Evolutionary conservation across 148 eudicot genomes (phyloP).

Genomic region (Vaccinium myrtillus): DNA sequence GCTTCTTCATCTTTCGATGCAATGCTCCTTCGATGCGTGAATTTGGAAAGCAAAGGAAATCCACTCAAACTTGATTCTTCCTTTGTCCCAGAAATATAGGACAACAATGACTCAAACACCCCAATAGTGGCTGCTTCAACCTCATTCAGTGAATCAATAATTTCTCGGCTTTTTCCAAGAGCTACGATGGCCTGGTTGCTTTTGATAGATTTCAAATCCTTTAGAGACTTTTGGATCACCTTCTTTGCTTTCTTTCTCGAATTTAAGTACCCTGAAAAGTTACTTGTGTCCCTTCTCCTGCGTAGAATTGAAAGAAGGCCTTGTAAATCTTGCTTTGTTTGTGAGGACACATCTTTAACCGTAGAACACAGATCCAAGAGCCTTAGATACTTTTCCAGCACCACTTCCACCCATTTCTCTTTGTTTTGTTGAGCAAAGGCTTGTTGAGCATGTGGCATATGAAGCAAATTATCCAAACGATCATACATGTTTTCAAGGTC

Average conservation of each 20-base stretch:
- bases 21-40: neutral
- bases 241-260: conserved; percentile 37
- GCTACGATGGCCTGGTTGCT: neutral
- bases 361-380: conserved; percentile 47
- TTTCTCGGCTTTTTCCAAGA: neutral
- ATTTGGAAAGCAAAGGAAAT: conserved; percentile 1
- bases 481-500: conserved; percentile 12
- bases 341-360: conserved; percentile 33
- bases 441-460: conserved; percentile 20
- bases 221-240: conserved; percentile 31
- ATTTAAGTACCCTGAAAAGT: conserved; percentile 22
- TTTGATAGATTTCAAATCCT: conserved; percentile 25
- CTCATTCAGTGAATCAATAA: conserved; percentile 10
- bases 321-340: conserved; percentile 40
- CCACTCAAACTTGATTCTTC: neutral
- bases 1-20: conserved; percentile 9
- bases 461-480: conserved; percentile 28
- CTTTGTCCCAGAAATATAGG: conserved; percentile 17
- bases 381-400: conserved; percentile 38
- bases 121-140: conserved; percentile 21
- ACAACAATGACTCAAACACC: conserved; percentile 22
- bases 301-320: conserved; percentile 37
- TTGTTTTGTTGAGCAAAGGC: neutral
- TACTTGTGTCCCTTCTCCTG: conserved; percentile 33
- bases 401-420: conserved; percentile 14